Base-by-base conservation (phyloP, 2,329 filamentous ascomycete species). In the Pseudocercospora eumusae region DNA sequence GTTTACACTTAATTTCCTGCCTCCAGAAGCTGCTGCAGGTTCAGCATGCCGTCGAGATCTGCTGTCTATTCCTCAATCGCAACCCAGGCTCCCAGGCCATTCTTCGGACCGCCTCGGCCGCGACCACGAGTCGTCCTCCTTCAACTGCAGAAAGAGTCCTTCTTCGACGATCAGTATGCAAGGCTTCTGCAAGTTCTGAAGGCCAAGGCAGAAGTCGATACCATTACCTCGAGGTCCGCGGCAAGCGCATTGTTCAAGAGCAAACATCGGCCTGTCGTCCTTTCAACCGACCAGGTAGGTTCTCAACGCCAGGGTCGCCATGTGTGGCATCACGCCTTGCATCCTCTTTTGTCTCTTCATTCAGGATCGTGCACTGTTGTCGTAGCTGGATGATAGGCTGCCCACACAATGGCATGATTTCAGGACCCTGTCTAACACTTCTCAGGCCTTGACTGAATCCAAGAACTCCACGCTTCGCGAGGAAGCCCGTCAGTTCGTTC, bases 401-500 rank as follows among this genome's bases (percentile, higher is more conserved):
- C 36, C 36, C 13, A 40, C 15, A 36, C 36, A 47, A 21, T 47
- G 44, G 44, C 18, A 47, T 25, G 44, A 47, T 25, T 13, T 25
- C 23, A 21, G 20, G 18, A 25, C 47, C 40, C 33, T 20, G 27
- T 59, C 57, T 50, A 42, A 42, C n/a, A 28, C 45, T 7, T 25
- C 28, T 61, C 56, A 59, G 27, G 60, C 62, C n/a, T 57, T 69
- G 15, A 61, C 60, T 15, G 56, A 64, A 21, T 50, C 47, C 42
- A 53, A 59, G 13, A 54, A 60, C 44, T 21, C 54, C n/a, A 23
- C 56, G 18, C 57, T 64, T 11, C 27, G 47, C n/a, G 55, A 57
- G 10, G 63, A 67, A 49, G 66, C 68, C 9, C 31, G 52, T 15
- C 33, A 57, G n/a, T 70, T 64, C 61, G 63, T 66, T n/a, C 63